These are phyloP conservation scores for Candida methanosorbosa DNA, from an alignment of 805 yeast genomes.

Conservation along the genomic window DNA sequence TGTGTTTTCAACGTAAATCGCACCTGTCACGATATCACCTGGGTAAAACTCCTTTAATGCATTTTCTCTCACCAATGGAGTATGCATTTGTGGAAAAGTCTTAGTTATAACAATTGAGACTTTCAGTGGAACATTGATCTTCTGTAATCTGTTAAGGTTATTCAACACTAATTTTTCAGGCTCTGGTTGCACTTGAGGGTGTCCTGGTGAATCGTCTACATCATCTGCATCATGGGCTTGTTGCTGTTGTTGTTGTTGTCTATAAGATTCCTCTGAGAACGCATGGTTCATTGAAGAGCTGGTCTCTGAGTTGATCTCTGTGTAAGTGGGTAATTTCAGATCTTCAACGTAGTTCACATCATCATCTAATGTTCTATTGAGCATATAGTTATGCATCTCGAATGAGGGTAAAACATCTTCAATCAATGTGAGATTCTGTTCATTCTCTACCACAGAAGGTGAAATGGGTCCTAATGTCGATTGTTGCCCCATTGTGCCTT, in stretches of 20 bases:
- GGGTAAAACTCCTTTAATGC: conserved; percentile 47
- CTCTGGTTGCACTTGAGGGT: not conserved
- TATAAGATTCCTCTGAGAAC: not conserved
- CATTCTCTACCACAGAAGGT: no score
- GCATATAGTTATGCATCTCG: conserved; percentile 47
- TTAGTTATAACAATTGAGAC: conserved; percentile 28
- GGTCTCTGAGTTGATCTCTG: not conserved
- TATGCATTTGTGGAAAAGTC: conserved; percentile 25
- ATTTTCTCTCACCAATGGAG: conserved; percentile 17
- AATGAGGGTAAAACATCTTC: conserved; percentile 58
- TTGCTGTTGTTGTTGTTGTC: not conserved
- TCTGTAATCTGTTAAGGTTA: conserved; percentile 12
- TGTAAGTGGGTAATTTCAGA: not conserved
- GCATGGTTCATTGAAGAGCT: not conserved
- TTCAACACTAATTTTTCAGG: conserved; percentile 13
- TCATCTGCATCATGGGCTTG: not conserved
- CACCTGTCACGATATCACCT: conserved; percentile 58
- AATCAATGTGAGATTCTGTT: no score
- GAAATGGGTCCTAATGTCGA: no score
- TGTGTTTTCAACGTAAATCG: conserved; percentile 31
- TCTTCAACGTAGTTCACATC: not conserved
- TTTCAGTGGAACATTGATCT: conserved; percentile 12
- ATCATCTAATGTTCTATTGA: conserved; percentile 9
- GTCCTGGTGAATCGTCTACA: not conserved
- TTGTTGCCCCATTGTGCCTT: no score